Evolutionary conservation across 768 basidiomycete genomes (phyloP).

Genomic region (Mrakia frigida): DNA sequence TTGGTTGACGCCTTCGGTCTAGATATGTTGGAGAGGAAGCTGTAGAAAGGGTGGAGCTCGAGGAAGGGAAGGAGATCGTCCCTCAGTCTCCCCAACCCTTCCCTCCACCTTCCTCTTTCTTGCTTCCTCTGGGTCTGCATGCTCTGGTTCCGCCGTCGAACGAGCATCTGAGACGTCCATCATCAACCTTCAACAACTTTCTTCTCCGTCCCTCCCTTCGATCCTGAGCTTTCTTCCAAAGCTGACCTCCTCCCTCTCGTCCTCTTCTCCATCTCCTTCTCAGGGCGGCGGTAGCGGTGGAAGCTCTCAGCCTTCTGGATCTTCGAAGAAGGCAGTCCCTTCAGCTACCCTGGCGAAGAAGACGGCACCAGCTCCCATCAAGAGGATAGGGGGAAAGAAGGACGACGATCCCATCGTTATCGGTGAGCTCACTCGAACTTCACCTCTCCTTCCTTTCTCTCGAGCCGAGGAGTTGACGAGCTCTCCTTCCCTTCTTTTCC

Average conservation of each 20-base stretch:
- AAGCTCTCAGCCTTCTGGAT: constrained; percentile 9
- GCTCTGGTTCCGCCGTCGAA: no score
- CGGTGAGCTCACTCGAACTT: neutral
- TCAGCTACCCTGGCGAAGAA: neutral
- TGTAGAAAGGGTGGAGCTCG: neutral
- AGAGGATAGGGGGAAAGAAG: neutral
- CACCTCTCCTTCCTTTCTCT: neutral
- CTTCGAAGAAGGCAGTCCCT: constrained; percentile 29
- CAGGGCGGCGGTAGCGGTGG: neutral
- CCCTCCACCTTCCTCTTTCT: neutral
- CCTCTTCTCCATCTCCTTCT: neutral
- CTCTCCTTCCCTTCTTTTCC: neutral
- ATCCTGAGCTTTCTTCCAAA: neutral
- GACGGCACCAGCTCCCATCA: neutral
- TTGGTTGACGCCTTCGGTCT: neutral
- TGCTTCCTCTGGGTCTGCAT: no score
- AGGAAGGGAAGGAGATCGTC: neutral
- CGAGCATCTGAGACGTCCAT: neutral
- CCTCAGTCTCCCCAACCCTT: neutral
- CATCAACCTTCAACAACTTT: neutral
- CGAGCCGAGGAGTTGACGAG: neutral
- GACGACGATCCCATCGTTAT: constrained; percentile 11
- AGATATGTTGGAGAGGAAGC: neutral
- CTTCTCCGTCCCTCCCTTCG: neutral
- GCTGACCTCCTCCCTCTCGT: neutral